Evolutionary conservation across 2,329 filamentous ascomycete species (phyloP).

Genomic region (Endocalyx cinctus): DNA sequence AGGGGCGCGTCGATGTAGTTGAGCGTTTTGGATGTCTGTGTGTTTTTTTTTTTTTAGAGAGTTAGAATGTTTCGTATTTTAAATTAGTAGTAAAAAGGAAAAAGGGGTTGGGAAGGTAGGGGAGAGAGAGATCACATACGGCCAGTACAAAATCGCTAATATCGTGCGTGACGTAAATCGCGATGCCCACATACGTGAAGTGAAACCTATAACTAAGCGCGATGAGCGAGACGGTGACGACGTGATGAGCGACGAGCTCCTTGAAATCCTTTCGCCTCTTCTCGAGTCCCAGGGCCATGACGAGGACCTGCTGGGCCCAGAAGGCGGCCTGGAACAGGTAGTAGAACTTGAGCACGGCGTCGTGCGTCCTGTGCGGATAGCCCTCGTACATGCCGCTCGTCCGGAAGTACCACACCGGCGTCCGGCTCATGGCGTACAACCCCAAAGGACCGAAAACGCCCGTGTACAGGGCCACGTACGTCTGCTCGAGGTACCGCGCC

Average conservation of each 20-base stretch:
- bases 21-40: conserved; percentile 59
- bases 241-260: conserved; percentile 68
- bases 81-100: neutral
- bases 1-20: conserved; percentile 64
- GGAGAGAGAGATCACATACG: conserved; percentile 10
- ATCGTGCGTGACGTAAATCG: conserved; percentile 71
- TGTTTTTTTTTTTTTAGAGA: neutral
- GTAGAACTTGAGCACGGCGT: conserved; percentile 65
- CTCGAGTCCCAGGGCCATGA: conserved; percentile 64
- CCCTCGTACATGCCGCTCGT: conserved; percentile 66
- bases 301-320: conserved; percentile 70
- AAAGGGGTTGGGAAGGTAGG: neutral
- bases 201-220: conserved; percentile 69
- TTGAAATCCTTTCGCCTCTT: conserved; percentile 71
- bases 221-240: conserved; percentile 66
- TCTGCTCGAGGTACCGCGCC: conserved; percentile 70
- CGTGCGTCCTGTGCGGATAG: conserved; percentile 64
- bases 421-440: conserved; percentile 64
- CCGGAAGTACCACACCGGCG: conserved; percentile 72
- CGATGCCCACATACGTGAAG: conserved; percentile 70
- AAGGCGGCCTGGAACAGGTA: conserved; percentile 71
- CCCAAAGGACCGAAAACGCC: conserved; percentile 62
- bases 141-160: conserved; percentile 73
- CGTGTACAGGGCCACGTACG: conserved; percentile 71
- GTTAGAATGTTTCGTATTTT: conserved; percentile 8